phyloP scores from a whole-genome alignment of 2,329 filamentous ascomycete species.

The Taxawa tesnikishii region DNA sequence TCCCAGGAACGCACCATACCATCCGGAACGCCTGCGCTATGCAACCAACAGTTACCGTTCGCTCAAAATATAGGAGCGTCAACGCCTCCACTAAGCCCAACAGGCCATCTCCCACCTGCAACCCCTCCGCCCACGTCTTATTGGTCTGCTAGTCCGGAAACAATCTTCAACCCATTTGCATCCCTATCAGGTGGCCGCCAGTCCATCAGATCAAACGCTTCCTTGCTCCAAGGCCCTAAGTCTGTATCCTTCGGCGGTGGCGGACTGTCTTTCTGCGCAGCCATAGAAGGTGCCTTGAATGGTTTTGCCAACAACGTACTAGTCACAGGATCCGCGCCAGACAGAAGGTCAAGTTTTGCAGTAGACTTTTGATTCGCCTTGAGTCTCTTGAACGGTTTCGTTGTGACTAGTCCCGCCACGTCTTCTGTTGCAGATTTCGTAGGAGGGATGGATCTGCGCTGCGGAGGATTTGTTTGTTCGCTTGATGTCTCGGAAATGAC shows the following conservation, averaged over 20 bases:
- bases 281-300: slow-evolving; percentile 14
- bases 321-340: slow-evolving; percentile 13
- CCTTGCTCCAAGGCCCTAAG: slow-evolving; percentile 55
- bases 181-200: slow-evolving; percentile 38
- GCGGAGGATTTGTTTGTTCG: no score
- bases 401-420: slow-evolving; percentile 2
- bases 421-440: background rate
- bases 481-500: no score
- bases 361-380: slow-evolving; percentile 7
- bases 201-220: slow-evolving; percentile 55
- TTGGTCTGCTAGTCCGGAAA: no score
- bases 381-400: slow-evolving; percentile 1
- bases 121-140: no score
- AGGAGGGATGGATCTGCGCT: no score
- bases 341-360: slow-evolving; percentile 13
- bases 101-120: no score
- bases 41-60: no score
- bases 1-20: no score
- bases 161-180: slow-evolving; percentile 6
- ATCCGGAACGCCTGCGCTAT: no score
- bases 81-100: no score
- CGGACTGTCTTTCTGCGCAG: slow-evolving; percentile 6
- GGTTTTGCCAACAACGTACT: slow-evolving; percentile 16
- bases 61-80: no score
- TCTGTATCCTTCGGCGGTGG: slow-evolving; percentile 14